These are phyloP conservation scores for Pseudogymnoascus sp. DNA, from an alignment of 2,329 filamentous ascomycete genomes.

Conservation along the genomic window DNA sequence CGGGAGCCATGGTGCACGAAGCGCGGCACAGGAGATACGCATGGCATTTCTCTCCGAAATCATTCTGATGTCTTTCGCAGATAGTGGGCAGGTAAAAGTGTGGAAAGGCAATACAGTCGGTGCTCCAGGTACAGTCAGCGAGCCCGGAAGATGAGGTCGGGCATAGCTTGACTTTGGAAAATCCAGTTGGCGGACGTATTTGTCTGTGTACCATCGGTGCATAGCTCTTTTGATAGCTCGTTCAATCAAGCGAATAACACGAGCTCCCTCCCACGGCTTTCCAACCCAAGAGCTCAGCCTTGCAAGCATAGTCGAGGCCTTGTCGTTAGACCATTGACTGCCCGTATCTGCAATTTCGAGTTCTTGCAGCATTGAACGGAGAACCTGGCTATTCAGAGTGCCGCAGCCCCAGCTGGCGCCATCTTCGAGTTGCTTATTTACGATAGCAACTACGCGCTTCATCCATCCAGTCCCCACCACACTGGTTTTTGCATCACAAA, in stretches of 20 bases:
- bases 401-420: conserved; percentile 80
- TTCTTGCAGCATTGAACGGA: conserved; percentile 35
- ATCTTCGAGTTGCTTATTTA: conserved; percentile 77
- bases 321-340: conserved; percentile 29
- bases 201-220: conserved; percentile 83
- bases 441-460: conserved; percentile 82
- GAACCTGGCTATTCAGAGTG: conserved; percentile 47
- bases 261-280: conserved; percentile 78
- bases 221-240: conserved; percentile 68
- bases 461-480: conserved; percentile 68
- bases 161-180: conserved; percentile 52
- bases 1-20: conserved; percentile 81
- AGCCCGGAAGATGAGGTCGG: conserved; percentile 63
- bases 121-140: conserved; percentile 70
- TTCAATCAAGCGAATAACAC: conserved; percentile 74
- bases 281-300: conserved; percentile 53
- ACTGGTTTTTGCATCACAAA: conserved; percentile 60
- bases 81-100: conserved; percentile 90
- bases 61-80: conserved; percentile 79
- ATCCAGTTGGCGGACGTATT: conserved; percentile 53
- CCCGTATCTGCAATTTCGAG: conserved; percentile 28
- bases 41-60: conserved; percentile 94
- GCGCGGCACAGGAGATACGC: conserved; percentile 82
- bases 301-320: conserved; percentile 28
- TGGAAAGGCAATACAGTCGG: conserved; percentile 95